Conservation (phyloP, 129 eudicot genomes). For the Sambucus nigra region DNA sequence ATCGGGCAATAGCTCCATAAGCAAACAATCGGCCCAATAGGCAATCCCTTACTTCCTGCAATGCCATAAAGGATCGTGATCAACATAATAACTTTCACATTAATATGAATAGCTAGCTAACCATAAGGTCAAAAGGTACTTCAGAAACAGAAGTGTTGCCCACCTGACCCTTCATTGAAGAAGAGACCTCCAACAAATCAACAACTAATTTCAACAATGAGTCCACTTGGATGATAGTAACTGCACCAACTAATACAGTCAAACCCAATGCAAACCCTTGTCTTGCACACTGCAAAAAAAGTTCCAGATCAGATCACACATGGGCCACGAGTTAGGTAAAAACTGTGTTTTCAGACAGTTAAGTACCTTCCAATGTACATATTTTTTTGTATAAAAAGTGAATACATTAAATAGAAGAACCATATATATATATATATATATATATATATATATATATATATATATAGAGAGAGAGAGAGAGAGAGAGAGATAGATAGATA, state of each 20-base stretch:
- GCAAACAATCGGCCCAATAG: slow-evolving; percentile 92
- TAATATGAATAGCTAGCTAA: slow-evolving; percentile 2
- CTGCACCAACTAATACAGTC: slow-evolving; percentile 54
- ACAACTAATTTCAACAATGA: slow-evolving; percentile 65
- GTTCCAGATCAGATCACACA: slow-evolving; percentile 13
- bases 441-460: no score
- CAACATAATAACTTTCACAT: not conserved
- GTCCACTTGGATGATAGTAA: slow-evolving; percentile 47
- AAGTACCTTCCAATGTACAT: no score
- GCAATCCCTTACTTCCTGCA: slow-evolving; percentile 82
- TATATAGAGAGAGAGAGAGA: no score
- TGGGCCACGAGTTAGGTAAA: slow-evolving; percentile 7
- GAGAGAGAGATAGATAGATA: no score
- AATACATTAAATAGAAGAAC: no score
- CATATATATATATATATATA: no score
- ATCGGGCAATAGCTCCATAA: slow-evolving; percentile 87
- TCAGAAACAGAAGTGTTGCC: slow-evolving; percentile 10
- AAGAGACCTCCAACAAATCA: slow-evolving; percentile 66
- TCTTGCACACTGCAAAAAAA: slow-evolving; percentile 80
- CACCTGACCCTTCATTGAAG: slow-evolving; percentile 99
- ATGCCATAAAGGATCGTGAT: slow-evolving; percentile 7
- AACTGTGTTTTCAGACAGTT: not conserved
- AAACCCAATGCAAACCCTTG: slow-evolving; percentile 96
- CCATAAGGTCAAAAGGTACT: no score
- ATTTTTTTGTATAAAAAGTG: no score